These are phyloP conservation scores for Pharus latifolius DNA, from an alignment of 176 grass and related monocot species.

Conservation along the genomic window DNA sequence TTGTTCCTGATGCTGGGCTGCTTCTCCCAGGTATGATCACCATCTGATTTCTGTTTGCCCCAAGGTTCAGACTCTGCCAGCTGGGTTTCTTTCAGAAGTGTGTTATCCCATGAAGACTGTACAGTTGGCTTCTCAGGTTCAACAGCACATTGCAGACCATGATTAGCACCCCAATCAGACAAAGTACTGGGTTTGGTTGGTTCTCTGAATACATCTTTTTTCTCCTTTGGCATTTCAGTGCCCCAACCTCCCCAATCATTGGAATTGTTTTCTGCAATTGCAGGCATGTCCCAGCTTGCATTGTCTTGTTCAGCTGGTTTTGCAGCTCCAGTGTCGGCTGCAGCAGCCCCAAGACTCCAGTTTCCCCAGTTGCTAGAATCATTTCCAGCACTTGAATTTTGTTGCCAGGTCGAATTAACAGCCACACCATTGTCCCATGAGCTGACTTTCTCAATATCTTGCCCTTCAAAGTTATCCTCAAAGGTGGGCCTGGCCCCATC, in stretches of 20 bases:
- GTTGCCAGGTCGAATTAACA: slow-evolving; percentile 33
- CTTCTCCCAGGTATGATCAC: background rate
- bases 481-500: slow-evolving; percentile 60
- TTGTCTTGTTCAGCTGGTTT: slow-evolving; percentile 32
- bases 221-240: slow-evolving; percentile 15
- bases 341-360: slow-evolving; percentile 36
- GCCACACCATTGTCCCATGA: slow-evolving; percentile 28
- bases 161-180: slow-evolving; percentile 12
- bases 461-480: slow-evolving; percentile 54
- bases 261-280: slow-evolving; percentile 11
- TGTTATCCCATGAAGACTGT: too few species aligned
- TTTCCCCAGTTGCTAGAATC: slow-evolving; percentile 51
- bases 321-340: slow-evolving; percentile 18
- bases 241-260: slow-evolving; percentile 41
- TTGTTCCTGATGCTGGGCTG: background rate
- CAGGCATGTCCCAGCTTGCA: slow-evolving; percentile 27
- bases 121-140: too few species aligned
- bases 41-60: slow-evolving; percentile 4
- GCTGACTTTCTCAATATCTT: slow-evolving; percentile 24
- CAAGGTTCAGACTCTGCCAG: background rate
- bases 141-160: too few species aligned
- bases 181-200: slow-evolving; percentile 16
- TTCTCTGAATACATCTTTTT: slow-evolving; percentile 13
- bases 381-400: slow-evolving; percentile 27
- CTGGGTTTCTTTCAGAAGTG: too few species aligned